Evolutionary conservation across 1,284 basidiomycete genomes (phyloP).

Genomic region (Phlebopus sp.): DNA sequence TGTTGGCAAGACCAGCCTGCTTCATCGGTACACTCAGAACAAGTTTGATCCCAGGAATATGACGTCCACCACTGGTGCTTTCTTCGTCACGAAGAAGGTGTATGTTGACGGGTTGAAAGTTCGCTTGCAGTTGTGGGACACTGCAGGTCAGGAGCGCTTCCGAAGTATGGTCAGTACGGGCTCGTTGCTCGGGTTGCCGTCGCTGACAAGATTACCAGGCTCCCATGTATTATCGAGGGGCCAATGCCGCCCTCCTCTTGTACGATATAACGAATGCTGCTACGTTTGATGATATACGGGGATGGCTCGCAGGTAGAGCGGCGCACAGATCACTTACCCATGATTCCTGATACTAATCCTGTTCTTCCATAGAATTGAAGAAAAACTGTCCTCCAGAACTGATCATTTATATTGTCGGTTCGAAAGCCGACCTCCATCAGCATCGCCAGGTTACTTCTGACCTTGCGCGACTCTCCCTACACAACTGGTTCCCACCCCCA

Average conservation of each 20-base stretch:
- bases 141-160: conserved; percentile 97
- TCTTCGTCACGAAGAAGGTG: conserved; percentile 94
- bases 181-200: conserved; percentile 16
- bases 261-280: conserved; percentile 95
- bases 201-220: conserved; percentile 50
- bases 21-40: conserved; percentile 91
- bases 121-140: conserved; percentile 89
- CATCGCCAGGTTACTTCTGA: conserved; percentile 75
- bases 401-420: conserved; percentile 89
- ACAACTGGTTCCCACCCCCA: conserved; percentile 81
- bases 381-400: conserved; percentile 82
- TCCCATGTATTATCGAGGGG: conserved; percentile 99
- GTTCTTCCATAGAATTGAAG: conserved; percentile 66
- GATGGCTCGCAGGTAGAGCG: conserved; percentile 83
- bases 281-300: conserved; percentile 88
- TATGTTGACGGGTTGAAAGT: conserved; percentile 86
- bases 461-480: conserved; percentile 74
- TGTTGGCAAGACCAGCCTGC: conserved; percentile 93
- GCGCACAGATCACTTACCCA: neutral
- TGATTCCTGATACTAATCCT: conserved; percentile 9
- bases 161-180: conserved; percentile 75
- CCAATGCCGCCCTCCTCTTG: conserved; percentile 92
- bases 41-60: conserved; percentile 84
- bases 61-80: conserved; percentile 91
- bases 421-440: conserved; percentile 78